A percentile compares a stretch with the other conserved stretches of the same genome.
Conservation (phyloP, 768 basidiomycete genomes). For the Boletus rex-veris region DNA sequence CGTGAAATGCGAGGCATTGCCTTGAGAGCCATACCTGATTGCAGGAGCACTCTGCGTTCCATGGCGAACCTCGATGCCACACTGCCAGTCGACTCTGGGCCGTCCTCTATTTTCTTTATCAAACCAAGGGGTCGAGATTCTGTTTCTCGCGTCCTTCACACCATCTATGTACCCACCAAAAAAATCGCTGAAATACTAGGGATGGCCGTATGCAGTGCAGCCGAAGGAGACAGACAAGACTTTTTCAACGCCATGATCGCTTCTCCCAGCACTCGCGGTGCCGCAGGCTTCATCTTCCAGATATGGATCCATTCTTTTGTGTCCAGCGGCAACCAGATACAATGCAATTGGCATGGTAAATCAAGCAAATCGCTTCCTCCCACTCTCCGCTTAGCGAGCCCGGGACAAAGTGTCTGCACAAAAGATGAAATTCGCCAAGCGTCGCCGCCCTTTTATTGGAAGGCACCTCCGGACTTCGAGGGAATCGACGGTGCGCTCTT, state of each 20-base stretch:
- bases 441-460: conserved; percentile 1
- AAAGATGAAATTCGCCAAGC: background rate
- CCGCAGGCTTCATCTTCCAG: conserved; percentile 2
- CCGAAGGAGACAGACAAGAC: conserved; percentile 1
- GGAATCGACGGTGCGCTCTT: background rate
- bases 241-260: conserved; percentile 1
- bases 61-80: background rate
- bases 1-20: background rate
- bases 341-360: background rate
- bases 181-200: background rate
- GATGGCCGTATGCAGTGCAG: background rate
- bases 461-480: background rate
- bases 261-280: background rate
- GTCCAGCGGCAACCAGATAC: background rate
- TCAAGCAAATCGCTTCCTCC: background rate
- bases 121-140: background rate
- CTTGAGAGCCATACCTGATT: background rate
- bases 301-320: conserved; percentile 2
- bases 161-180: background rate
- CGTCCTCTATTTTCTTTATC: conserved; percentile 2
- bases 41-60: background rate
- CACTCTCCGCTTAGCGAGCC: background rate
- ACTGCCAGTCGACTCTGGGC: background rate
- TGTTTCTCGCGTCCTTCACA: background rate
- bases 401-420: background rate